Base-by-base conservation (phyloP, 2,329 filamentous ascomycete genomes). In the Talaromyces verruculosus region DNA sequence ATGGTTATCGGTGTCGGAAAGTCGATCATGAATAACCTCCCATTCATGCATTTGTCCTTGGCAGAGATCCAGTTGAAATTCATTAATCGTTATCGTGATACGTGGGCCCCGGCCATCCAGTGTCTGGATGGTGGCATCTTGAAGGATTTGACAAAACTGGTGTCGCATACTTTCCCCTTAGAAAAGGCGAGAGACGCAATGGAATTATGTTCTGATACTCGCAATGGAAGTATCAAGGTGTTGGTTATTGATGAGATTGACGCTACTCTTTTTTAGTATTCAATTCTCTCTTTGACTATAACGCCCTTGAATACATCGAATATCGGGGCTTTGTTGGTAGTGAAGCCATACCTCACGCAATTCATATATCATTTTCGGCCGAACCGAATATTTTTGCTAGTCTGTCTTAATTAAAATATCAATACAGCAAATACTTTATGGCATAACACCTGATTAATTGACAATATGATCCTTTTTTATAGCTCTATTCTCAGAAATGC, bases 1-100 rank as follows among this genome's bases (percentile, higher is more conserved):
- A 85, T 88, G 77, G 86, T 89, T 0, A 87, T 90, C 67, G 88
- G 88, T 0, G 88, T 90, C 0, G 87, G 87, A 1, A 84, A 79
- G 68, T 78, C 83, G 30, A 79, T 85, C 7, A 88, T 89, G 84
- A 87, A 90, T 68, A 88, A 89, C 67, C 69, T 89, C 30, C 87
- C 87, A 0, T 89, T 89, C 68, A 89, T 89, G 87, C 86, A 89
- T 72, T 71, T 89, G 22, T 88, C 85, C 3, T 73, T 89, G 43
- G 84, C 85, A 3, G 87, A 89, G 72, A 89, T 91, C 68, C 83
- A 90, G 69, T 79, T 91, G 30, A 85, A 84, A 43, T 91, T 91
- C 77, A 91, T 90, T 73, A 90, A 91, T 74, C 82, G 89, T 7
- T 91, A 91, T 73, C 81, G 84, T 47, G 87, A 91, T 71, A 90